Evolutionary conservation across 2,329 filamentous ascomycete genomes (phyloP).

Genomic region (Pyrenochaeta sp.): DNA sequence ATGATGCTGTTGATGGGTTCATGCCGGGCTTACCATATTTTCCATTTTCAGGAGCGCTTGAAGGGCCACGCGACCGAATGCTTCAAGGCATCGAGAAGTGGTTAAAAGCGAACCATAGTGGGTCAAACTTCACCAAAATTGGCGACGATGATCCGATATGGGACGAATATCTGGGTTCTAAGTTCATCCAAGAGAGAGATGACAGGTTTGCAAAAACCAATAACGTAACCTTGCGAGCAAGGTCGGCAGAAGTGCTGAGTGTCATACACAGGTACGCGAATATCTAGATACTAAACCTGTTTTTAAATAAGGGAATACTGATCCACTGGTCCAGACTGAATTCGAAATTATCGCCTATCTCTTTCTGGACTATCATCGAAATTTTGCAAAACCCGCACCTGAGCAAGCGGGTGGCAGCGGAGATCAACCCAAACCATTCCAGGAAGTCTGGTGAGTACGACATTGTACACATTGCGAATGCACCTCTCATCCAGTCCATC

Average conservation of each 20-base stretch:
- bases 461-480: conserved; percentile 15
- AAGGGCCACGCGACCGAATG: conserved; percentile 25
- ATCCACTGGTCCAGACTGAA: conserved; percentile 20
- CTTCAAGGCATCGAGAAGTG: conserved; percentile 30
- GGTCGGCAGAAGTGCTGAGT: conserved; percentile 29
- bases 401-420: conserved; percentile 16
- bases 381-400: conserved; percentile 27
- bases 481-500: conserved; percentile 35
- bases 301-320: conserved; percentile 5
- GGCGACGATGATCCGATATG: conserved; percentile 17
- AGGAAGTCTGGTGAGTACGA: conserved; percentile 20
- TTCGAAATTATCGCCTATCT: conserved; percentile 18
- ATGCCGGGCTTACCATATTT: conserved; percentile 25
- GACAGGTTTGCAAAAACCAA: conserved; percentile 14
- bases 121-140: conserved; percentile 21
- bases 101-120: conserved; percentile 23
- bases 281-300: background rate
- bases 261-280: conserved; percentile 33
- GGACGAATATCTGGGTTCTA: conserved; percentile 29
- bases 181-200: conserved; percentile 30
- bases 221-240: conserved; percentile 12
- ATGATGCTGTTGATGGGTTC: conserved; percentile 25
- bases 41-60: conserved; percentile 18
- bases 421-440: conserved; percentile 15
- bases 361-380: conserved; percentile 38